A percentile compares a stretch with the other conserved stretches of the same genome.
phyloP scores from a whole-genome alignment of 2,329 filamentous ascomycete genomes.

The Trichoderma koningiopsis region DNA sequence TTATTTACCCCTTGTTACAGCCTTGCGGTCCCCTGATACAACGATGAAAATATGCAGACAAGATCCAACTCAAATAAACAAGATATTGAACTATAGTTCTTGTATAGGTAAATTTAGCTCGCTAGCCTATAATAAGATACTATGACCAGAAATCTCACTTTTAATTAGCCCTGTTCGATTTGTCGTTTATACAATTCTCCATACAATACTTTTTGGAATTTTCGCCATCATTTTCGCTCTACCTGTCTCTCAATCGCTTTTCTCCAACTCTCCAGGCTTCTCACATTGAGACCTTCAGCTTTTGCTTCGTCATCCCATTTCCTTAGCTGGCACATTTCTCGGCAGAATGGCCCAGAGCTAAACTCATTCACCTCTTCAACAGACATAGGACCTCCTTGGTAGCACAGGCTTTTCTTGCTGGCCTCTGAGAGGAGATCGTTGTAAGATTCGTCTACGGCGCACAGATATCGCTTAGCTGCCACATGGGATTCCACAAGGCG shows the following conservation, averaged over 20 bases:
- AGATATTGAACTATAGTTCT: no score
- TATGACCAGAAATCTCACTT: no score
- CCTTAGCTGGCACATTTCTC: constrained; percentile 5
- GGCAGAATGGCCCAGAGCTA: not conserved
- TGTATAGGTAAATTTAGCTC: no score
- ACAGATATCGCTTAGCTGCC: constrained; percentile 6
- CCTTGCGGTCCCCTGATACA: no score
- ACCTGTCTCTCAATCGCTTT: not conserved
- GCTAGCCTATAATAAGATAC: no score
- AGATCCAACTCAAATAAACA: no score
- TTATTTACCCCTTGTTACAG: no score
- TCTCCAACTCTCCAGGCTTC: constrained; percentile 2
- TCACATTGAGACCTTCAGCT: not conserved
- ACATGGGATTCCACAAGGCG: constrained; percentile 11
- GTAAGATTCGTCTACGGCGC: constrained; percentile 2
- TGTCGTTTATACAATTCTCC: not conserved
- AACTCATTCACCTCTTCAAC: not conserved
- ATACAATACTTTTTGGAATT: not conserved
- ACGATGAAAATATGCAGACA: no score
- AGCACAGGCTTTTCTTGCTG: constrained; percentile 1
- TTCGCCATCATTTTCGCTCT: not conserved
- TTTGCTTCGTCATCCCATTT: constrained; percentile 14
- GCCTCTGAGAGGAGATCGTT: constrained; percentile 2
- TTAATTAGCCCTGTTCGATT: not conserved
- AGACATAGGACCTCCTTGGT: constrained; percentile 11